A percentile compares a stretch with the other conserved stretches of the same genome.
These are phyloP conservation scores for Auriscalpium orientale DNA, from an alignment of 768 basidiomycete species.

Conservation along the genomic window DNA sequence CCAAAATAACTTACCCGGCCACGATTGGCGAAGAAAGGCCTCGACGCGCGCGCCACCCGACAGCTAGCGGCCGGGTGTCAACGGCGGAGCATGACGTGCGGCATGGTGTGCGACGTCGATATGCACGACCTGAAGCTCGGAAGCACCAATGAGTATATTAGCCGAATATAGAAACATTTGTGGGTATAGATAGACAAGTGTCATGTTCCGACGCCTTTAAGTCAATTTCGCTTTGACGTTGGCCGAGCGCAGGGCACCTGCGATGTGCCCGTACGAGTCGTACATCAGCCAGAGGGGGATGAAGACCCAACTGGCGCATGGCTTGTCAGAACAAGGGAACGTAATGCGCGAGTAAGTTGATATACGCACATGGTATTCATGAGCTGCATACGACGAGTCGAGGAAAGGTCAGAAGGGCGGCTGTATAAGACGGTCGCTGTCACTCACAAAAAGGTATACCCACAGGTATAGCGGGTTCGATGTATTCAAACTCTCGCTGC, in stretches of 20 bases:
- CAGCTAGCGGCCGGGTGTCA: too few species aligned
- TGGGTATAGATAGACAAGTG: too few species aligned
- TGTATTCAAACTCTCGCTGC: slow-evolving; percentile 62
- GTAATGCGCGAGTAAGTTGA: neutral
- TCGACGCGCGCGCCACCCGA: too few species aligned
- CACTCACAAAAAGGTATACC: slow-evolving; percentile 72
- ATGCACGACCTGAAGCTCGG: too few species aligned
- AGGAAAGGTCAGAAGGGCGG: neutral
- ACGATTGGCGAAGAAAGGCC: too few species aligned
- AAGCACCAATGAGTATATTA: too few species aligned
- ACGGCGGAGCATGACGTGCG: too few species aligned
- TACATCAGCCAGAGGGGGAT: slow-evolving; percentile 71
- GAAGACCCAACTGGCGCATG: slow-evolving; percentile 59
- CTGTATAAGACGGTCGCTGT: slow-evolving; percentile 39
- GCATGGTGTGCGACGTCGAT: too few species aligned
- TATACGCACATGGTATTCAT: slow-evolving; percentile 69
- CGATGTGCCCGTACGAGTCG: slow-evolving; percentile 70
- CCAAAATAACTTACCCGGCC: too few species aligned
- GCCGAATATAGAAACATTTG: too few species aligned
- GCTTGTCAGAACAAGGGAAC: slow-evolving; percentile 2
- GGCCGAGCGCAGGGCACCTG: slow-evolving; percentile 42
- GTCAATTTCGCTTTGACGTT: too few species aligned
- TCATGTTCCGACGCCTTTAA: too few species aligned
- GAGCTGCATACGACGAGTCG: slow-evolving; percentile 36
- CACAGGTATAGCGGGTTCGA: slow-evolving; percentile 67